Base-by-base conservation (phyloP, 1,139 yeast species). In the Pichia cactophila region DNA sequence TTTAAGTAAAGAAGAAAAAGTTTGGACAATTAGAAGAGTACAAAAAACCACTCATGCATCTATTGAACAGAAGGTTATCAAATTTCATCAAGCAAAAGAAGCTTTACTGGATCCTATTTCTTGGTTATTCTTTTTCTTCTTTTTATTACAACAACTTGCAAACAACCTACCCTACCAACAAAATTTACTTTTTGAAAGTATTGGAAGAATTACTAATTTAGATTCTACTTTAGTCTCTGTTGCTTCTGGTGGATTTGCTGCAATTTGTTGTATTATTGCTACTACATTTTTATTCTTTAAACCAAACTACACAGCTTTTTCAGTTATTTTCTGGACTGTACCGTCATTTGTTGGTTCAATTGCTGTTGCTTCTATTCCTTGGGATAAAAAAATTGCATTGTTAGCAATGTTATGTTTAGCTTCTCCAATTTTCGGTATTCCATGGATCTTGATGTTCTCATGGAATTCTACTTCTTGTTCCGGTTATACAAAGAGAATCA, bases 201-300 rank as follows among this genome's bases (percentile, higher is more conserved):
- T 72, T 48, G 69, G 62, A 41, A 42, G 54, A 39, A 63, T 75
- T 37, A 59, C 69, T 26, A 70, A 68, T 54, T 64, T 77, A 48
- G 70, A 69, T 46, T 71, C 81, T 1, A 75, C 80, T 1, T 61
- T 78, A 37, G 78, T 78, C 5, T 71, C 80, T 5, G 79, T 76
- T 45, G 63, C 63, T 3, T 51, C 56, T 17, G 61, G 59, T 53
- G 61, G 60, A 5, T 58, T 56, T 51, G 56, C 57, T 4, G 58
- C 52, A 10, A 20, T 56, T 28, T 58, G 58, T 47, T 54, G 58
- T 51, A n/a, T 59, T 2, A 52, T 57, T 47, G 61, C 59, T 6
- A 54, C 61, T 4, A 52, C 54, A 9, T 51, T 51, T 26, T 46
- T 55, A 35, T 46, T 51, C 5, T 56, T 55, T 56, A 50, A 53